Base-by-base conservation (phyloP, 2,329 filamentous ascomycete species). In the Claviceps sorghi region DNA sequence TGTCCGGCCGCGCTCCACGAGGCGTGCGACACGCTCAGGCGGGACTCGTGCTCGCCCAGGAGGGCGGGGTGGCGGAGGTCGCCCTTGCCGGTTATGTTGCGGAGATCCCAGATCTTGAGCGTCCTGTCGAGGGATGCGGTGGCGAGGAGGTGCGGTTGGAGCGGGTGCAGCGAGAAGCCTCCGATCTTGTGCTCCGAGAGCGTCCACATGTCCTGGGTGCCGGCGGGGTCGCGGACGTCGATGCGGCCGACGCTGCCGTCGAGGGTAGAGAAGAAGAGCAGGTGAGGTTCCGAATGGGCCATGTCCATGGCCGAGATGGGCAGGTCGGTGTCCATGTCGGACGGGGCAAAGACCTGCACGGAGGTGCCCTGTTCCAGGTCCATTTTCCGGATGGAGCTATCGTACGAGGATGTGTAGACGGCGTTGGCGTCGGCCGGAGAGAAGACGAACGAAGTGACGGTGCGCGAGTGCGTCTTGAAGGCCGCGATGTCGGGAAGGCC, bases 181-280 rank as follows among this genome's bases (percentile, higher is more conserved):
- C 93, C 93, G 51, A 98, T 96, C 63, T 98, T 98, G 66, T 95
- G 90, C 51, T 94, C 89, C 0, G 83, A 86, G 0, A 97, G 72
- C 9, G 80, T 75, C 78, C 88, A 94, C 1, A 86, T 71, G 17
- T 88, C 79, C 2, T 80, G 74, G 7, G 69, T 69, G 0, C 75
- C 66, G 0, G 74, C 70, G 0, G 77, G 70, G 0, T 77, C 75
- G 8, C 91, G 81, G 52, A 84, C 75, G 61, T 98, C 93, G 61
- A 93, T 82, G 1, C 85, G 82, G 0, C 90, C 90, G 30, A 97
- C 83, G 0, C 73, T 74, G 1, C 93, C 93, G 36, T 86, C 77
- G 0, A 98, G 72, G 0, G 91, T 96, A 0, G 90, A 91, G 67
- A 96, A 97, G 62, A 89, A 85, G 0, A 98, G 71, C 3, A 82